Base-by-base conservation (phyloP, 371 early-diverging fungal genomes). In the Gilbertella persicaria region DNA sequence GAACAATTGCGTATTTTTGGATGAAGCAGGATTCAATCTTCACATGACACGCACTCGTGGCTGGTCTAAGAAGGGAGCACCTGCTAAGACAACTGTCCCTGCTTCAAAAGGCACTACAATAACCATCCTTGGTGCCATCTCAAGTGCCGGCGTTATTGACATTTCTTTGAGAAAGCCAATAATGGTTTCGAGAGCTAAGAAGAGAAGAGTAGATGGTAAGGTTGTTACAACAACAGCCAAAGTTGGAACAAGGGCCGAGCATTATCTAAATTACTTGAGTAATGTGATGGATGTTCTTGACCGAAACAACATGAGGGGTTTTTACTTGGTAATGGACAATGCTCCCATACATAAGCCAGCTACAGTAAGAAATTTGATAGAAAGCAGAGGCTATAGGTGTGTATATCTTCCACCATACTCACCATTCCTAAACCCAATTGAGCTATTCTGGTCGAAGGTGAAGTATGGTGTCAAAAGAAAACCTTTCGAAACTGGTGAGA, bases 121-220 rank as follows among this genome's bases (percentile, higher is more conserved):
- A 30, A 59, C 52, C 28, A 59, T 52, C 17, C 36, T 52, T 24
- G 53, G 49, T 28, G 59, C 59, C 40, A 52, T 47, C 28, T 58
- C 51, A 25, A 36, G 21, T 23, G 35, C 42, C 12, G 58, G 58
- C 23, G 28, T 41, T n/a, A 45, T 53, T 40, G 53, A 51, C 29
- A 41, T 58, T 16, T 51, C 51, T 30, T 46, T 45, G 46, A 58
- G 47, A 40, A 58, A 51, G 35, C 58, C 52, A 24, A 37, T 37
- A 45, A 38, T 39, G 19, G 49, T 45, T 38, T 36, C 50, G n/a
- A 29, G 37, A 41, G 19, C 45, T 23, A 50, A 56, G 29, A 50
- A 48, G 38, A 56, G 50, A 49, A 48, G 23, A 29, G 45, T 16
- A 41, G 35, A 43, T 56, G 39, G 36, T 8, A 45, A 24, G n/a